Base-by-base conservation (phyloP, 768 basidiomycete species). In the Leccinellum albellum region DNA sequence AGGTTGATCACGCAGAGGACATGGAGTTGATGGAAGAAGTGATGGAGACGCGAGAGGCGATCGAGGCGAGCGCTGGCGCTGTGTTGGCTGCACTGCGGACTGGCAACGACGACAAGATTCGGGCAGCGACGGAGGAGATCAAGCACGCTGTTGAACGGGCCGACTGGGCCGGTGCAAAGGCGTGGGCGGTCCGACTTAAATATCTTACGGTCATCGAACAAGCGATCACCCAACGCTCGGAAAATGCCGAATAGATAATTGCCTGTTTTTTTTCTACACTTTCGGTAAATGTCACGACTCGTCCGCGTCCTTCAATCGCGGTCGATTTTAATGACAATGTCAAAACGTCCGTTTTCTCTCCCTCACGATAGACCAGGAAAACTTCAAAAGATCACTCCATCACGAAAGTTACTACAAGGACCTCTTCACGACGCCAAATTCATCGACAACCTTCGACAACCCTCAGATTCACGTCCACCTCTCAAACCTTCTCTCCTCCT, bases 1-100 rank as follows among this genome's bases (percentile, higher is more conserved):
- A 95, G 73, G 76, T 74, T 23, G 94, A 96, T 59, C 82, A 84
- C 52, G 70, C 88, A 23, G 82, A 87, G 12, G 90, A 95, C 64
- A 73, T 82, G 46, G 81, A 74, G 46, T 81, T 96, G 56, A 81
- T 98, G 61, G 76, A 78, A 62, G 83, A 89, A 61, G 81, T 96
- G 40, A 86, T 97, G 82, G 86, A 91, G 61, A 80, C 78, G 8
- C 74, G 92, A 49, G 93, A 95, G 70, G 79, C 78, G 31, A 79
- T 97, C 35, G 91, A 94, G 56, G 81, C 8, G 23, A 57, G 68
- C 29, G 51, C 81, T 4, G 83, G 87, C 2, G 73, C 74, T 3
- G 77, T 79, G 13, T 79, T 92, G 3, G 74, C 77, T n/a, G 54
- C 58, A 7, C 70, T 95, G 23, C 67, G 76, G 47, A 73, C 76